phyloP scores from a whole-genome alignment of 176 grass and related monocot genomes.

The Lolium multiflorum region DNA sequence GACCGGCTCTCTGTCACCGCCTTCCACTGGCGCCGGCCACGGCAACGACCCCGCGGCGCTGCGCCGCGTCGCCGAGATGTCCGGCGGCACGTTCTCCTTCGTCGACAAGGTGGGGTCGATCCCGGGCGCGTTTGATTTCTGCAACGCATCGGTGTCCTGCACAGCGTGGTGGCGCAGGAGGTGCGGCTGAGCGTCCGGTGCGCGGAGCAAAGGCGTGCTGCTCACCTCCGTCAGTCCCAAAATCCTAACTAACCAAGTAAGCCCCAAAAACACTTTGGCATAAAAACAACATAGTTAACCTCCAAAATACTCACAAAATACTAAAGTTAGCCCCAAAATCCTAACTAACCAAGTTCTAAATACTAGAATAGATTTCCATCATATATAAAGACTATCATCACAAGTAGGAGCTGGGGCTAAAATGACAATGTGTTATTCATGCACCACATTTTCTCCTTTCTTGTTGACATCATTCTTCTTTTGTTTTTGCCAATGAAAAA shows the following conservation, averaged over 20 bases:
- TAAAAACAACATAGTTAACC: background rate
- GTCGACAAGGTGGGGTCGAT: constrained; percentile 60
- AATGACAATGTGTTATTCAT: background rate
- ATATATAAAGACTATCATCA: background rate
- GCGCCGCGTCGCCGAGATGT: constrained; percentile 57
- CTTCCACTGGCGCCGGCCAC: constrained; percentile 71
- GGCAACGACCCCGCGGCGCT: constrained; percentile 65
- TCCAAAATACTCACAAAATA: background rate
- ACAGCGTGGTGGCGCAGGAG: constrained; percentile 66
- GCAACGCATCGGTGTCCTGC: constrained; percentile 74
- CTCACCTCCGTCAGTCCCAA: too few relatives aligned
- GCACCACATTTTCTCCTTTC: background rate
- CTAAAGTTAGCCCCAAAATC: background rate
- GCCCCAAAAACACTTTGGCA: too few relatives aligned
- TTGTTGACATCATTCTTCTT: background rate
- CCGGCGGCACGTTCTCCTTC: constrained; percentile 78
- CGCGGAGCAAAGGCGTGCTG: too few relatives aligned
- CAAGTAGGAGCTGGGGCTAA: background rate
- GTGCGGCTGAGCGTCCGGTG: constrained; percentile 41
- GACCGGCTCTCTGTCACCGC: constrained; percentile 76
- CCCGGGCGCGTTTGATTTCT: constrained; percentile 75
- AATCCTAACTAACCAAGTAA: too few relatives aligned
- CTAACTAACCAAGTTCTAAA: background rate
- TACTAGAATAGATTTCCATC: background rate
- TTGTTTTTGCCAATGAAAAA: background rate